Conservation (phyloP, 208 protist genomes). For the Crithidia thermophila region DNA sequence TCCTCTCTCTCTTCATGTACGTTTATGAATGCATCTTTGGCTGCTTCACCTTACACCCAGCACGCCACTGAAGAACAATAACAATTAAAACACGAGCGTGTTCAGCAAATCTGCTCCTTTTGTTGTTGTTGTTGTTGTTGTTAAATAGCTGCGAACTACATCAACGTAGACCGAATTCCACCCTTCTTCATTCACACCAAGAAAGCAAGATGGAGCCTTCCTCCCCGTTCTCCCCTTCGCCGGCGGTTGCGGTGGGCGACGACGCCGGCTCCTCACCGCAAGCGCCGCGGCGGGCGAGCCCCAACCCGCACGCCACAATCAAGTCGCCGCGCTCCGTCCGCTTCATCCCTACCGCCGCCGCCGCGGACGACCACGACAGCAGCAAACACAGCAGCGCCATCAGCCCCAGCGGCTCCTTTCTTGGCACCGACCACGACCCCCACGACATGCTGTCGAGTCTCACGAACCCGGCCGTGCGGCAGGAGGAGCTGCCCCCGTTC, state of each 20-base stretch:
- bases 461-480: neutral
- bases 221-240: too few species aligned
- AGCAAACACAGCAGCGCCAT: slow-evolving; percentile 7
- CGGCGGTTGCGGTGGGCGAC: too few species aligned
- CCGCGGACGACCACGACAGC: neutral
- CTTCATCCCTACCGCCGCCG: neutral
- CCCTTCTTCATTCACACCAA: too few species aligned
- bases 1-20: too few species aligned
- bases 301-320: neutral
- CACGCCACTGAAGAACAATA: too few species aligned
- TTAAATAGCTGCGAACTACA: too few species aligned
- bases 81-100: too few species aligned
- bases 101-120: too few species aligned
- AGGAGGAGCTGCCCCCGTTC: slow-evolving; percentile 32
- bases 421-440: slow-evolving; percentile 1
- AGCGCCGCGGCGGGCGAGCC: neutral
- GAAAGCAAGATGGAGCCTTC: too few species aligned
- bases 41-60: neutral
- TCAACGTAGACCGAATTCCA: too few species aligned
- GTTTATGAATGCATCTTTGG: neutral
- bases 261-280: too few species aligned
- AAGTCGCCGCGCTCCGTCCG: slow-evolving; percentile 12
- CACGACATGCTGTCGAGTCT: neutral
- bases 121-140: too few species aligned
- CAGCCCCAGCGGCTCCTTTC: slow-evolving; percentile 14